phyloP scores from a whole-genome alignment of 495 filamentous ascomycete species.

The Neurospora sp. region DNA sequence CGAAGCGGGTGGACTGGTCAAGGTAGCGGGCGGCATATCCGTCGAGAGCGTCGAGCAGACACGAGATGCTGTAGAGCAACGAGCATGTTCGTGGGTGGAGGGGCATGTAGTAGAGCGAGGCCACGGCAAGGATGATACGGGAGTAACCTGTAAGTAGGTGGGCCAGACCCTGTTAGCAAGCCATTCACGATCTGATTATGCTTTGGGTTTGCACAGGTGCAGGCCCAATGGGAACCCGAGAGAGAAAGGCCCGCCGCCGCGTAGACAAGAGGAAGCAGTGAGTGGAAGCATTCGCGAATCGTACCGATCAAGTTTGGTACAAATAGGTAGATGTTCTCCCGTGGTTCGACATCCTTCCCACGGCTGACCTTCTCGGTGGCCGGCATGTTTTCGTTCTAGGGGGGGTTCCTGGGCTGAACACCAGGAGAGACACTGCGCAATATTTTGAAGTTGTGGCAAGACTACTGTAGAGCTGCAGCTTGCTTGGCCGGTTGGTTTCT shows the following conservation, averaged over 20 bases:
- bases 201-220: background rate
- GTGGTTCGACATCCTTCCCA: slow-evolving; percentile 10
- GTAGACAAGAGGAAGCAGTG: background rate
- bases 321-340: slow-evolving; percentile 79
- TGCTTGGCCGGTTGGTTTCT: background rate
- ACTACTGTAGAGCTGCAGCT: background rate
- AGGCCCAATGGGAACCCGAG: background rate
- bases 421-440: background rate
- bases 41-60: slow-evolving; percentile 88
- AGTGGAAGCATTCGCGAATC: background rate
- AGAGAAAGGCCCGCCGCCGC: background rate
- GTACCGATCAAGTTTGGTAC: slow-evolving; percentile 73
- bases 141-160: slow-evolving; percentile 55
- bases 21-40: slow-evolving; percentile 82
- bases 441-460: background rate
- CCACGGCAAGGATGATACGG: slow-evolving; percentile 79
- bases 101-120: slow-evolving; percentile 97
- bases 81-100: slow-evolving; percentile 92
- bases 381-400: background rate
- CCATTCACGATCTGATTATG: background rate
- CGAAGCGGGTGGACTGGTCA: slow-evolving; percentile 85
- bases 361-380: background rate
- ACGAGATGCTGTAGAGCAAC: slow-evolving; percentile 82
- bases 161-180: slow-evolving; percentile 2
- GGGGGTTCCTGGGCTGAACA: background rate